Evolutionary conservation across 805 yeast species (phyloP).

Genomic region (Candida andamanensis): DNA sequence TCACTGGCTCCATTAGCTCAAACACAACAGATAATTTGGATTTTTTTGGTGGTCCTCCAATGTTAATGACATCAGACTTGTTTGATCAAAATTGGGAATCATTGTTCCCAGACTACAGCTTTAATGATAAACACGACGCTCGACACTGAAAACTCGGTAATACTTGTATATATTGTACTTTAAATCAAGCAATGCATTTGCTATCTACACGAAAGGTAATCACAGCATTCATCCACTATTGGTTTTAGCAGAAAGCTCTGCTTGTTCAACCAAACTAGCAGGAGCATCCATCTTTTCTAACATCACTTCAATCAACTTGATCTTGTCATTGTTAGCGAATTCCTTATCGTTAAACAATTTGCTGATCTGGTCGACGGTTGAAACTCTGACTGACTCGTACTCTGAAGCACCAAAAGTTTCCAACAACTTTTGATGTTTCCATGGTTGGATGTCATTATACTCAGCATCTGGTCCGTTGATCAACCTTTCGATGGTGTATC

Average conservation of each 20-base stretch:
- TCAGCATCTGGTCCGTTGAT: conserved; percentile 63
- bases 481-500: conserved; percentile 72
- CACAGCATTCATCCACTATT: conserved; percentile 15
- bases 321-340: conserved; percentile 26
- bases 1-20: conserved; percentile 5
- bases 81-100: conserved; percentile 47
- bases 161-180: no score
- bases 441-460: conserved; percentile 49
- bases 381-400: conserved; percentile 22
- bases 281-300: conserved; percentile 37
- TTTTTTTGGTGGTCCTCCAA: conserved; percentile 49
- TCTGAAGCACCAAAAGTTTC: conserved; percentile 27
- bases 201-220: no score
- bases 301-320: conserved; percentile 33
- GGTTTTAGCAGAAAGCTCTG: conserved; percentile 25
- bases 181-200: background rate
- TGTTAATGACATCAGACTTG: conserved; percentile 46
- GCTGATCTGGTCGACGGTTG: conserved; percentile 22
- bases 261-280: conserved; percentile 30
- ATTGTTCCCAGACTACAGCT: conserved; percentile 43
- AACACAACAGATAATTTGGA: conserved; percentile 16
- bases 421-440: conserved; percentile 32
- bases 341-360: conserved; percentile 20
- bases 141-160: background rate
- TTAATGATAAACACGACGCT: conserved; percentile 16